phyloP scores from a whole-genome alignment of 2,329 filamentous ascomycete species.

The Trichoderma semiorbis region DNA sequence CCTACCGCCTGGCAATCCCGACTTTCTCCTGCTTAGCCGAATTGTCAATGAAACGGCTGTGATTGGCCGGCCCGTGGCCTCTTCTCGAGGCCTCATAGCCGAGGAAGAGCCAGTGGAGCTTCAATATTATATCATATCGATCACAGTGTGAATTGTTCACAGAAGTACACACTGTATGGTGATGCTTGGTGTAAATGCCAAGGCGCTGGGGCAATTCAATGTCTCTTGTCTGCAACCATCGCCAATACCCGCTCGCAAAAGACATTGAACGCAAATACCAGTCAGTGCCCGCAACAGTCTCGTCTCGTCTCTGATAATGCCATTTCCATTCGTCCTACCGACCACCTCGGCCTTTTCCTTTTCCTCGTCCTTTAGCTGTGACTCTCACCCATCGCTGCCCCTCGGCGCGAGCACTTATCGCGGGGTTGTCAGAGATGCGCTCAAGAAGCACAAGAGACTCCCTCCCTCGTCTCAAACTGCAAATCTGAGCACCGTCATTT shows the following conservation, averaged over 20 bases:
- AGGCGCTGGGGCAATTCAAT: background rate
- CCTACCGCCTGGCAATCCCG: constrained; percentile 22
- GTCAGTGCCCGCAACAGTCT: background rate
- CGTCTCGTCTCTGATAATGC: constrained; percentile 58
- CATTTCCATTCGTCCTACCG: constrained; percentile 81
- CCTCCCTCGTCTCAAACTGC: constrained; percentile 65
- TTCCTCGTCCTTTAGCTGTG: constrained; percentile 69
- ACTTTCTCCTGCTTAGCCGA: constrained; percentile 30
- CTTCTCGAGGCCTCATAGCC: constrained; percentile 27
- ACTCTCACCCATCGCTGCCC: constrained; percentile 85
- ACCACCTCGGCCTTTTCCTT: constrained; percentile 88
- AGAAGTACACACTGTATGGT: constrained; percentile 28
- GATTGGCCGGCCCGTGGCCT: constrained; percentile 25
- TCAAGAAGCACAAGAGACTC: constrained; percentile 91
- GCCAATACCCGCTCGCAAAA: background rate
- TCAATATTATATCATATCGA: background rate
- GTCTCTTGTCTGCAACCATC: background rate
- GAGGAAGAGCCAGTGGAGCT: constrained; percentile 29
- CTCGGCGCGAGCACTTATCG: constrained; percentile 79
- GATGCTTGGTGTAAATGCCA: constrained; percentile 22
- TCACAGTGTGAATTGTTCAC: background rate
- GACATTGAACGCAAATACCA: background rate
- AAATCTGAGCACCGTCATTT: constrained; percentile 67
- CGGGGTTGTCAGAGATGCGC: constrained; percentile 72
- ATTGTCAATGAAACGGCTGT: constrained; percentile 29